These are phyloP conservation scores for Pittosporum tobira DNA, from an alignment of 129 eudicot species.

Conservation along the genomic window DNA sequence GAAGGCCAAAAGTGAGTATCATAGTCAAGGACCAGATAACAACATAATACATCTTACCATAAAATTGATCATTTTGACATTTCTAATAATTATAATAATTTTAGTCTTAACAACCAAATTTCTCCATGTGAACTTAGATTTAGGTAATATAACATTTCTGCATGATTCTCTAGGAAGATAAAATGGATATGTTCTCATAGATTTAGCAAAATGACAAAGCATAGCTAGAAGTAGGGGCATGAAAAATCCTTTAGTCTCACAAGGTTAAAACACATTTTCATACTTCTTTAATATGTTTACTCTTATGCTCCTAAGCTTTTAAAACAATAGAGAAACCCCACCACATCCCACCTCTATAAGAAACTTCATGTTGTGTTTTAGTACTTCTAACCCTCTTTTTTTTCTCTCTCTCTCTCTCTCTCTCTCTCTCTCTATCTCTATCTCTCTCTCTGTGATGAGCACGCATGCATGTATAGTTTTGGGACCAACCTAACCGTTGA, in stretches of 20 bases:
- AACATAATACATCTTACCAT: neutral
- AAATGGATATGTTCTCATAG: constrained; percentile 26
- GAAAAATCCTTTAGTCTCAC: constrained; percentile 12
- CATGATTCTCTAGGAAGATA: constrained; percentile 18
- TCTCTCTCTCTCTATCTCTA: constrained; percentile 21
- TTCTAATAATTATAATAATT: neutral
- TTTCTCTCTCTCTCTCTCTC: neutral
- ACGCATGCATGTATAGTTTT: constrained; percentile 18
- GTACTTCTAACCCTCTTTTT: neutral
- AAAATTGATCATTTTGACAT: neutral
- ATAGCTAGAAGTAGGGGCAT: constrained; percentile 4
- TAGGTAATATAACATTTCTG: constrained; percentile 25
- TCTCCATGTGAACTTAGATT: constrained; percentile 23
- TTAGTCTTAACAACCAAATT: neutral
- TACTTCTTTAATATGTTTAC: constrained; percentile 13
- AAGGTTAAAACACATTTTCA: constrained; percentile 18
- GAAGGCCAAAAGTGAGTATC: neutral
- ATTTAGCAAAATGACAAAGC: constrained; percentile 27
- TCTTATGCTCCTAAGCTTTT: neutral
- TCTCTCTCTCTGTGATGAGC: constrained; percentile 3
- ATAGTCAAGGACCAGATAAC: neutral
- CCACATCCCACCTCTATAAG: constrained; percentile 33
- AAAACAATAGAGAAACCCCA: constrained; percentile 15
- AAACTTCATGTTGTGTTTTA: neutral
- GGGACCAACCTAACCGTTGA: too few relatives aligned